Base-by-base conservation (phyloP, 177 flowering plant species). In the Vitis hybrid region DNA sequence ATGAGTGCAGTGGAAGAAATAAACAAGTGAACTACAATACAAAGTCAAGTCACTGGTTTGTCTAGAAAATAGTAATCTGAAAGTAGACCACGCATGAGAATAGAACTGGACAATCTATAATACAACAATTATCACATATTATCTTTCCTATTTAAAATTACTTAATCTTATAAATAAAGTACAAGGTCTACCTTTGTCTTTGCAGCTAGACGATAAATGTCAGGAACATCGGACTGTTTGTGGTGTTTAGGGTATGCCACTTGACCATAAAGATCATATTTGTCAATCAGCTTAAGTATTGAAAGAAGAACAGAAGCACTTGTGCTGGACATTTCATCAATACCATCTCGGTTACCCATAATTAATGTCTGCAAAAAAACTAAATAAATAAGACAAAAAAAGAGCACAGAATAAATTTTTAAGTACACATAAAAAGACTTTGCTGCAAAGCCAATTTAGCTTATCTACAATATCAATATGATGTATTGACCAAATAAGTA, bases 231-330 rank as follows among this genome's bases (percentile, higher is more conserved):
- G 77, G 90, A 81, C 70, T 96, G 99, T 79, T 90, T 94, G 82
- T 94, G 98, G 79, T 96, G 99, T 78, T 96, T 96, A 10, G 99
- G 99, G 61, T 94, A 94, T 55, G 99, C 99, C 64, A 96, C 98
- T 87, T 91, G 98, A 75, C 99, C 98, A 82, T 96, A 96, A 27
- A 96, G 86, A 89, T 96, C 99, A 80, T 91, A 89, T 72, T 92
- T 96, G 83, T 96, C 99, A 80, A 94, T 88, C 66, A 96, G 78
- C 83, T 96, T 96, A 18, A 96, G 83, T 12, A 94, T 90, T 70
- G 99, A 87, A 50, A 91, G 80, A 79, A 96, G 97, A 77, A 92
- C 91, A 24, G 97, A 80, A 52, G 98, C 76, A 87, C 70, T 96
- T 40, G 97, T 89, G 82, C 90, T 78, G 15, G 99, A 90, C 98